Percentiles rank a stretch among this genome's conserved stretches.
These are phyloP conservation scores for Pichia sp. DNA, from an alignment of 1,139 yeast species.

Conservation along the genomic window DNA sequence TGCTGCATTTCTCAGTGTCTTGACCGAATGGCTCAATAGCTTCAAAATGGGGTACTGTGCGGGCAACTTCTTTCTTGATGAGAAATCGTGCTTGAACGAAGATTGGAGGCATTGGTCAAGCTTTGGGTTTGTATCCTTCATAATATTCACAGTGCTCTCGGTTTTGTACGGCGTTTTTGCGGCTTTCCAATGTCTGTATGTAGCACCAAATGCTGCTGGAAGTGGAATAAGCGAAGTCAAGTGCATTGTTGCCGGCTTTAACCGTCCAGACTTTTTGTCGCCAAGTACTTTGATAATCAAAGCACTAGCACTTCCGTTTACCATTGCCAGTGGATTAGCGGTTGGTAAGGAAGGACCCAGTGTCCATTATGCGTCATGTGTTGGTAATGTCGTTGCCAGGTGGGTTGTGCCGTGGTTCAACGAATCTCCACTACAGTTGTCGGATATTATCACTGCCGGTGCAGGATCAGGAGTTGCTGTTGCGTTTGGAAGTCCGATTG, in stretches of 20 bases:
- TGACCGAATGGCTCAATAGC: conserved; percentile 84
- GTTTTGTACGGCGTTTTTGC: conserved; percentile 59
- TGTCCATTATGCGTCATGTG: conserved; percentile 83
- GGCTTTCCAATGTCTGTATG: conserved; percentile 61
- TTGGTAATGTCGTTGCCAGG: conserved; percentile 62
- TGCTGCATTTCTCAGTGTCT: conserved; percentile 75
- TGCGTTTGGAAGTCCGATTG: conserved; percentile 71
- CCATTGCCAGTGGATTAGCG: conserved; percentile 76
- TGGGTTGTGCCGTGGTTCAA: conserved; percentile 41
- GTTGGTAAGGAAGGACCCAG: conserved; percentile 87
- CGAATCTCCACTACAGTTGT: conserved; percentile 45
- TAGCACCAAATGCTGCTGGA: conserved; percentile 93
- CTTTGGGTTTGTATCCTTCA: conserved; percentile 45
- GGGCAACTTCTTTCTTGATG: conserved; percentile 19
- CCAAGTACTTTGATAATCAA: conserved; percentile 71
- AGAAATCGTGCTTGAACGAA: background rate
- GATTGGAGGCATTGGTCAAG: conserved; percentile 42
- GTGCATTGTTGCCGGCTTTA: conserved; percentile 89
- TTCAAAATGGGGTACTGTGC: conserved; percentile 73
- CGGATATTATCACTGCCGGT: conserved; percentile 57
- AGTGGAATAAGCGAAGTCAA: conserved; percentile 97
- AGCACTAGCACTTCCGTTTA: conserved; percentile 75
- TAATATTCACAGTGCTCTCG: conserved; percentile 57
- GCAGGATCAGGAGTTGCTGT: conserved; percentile 73
- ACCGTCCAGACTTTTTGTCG: conserved; percentile 71